Base-by-base conservation (phyloP, 257 asterid genomes). In the Nicotiana noctiflora region DNA sequence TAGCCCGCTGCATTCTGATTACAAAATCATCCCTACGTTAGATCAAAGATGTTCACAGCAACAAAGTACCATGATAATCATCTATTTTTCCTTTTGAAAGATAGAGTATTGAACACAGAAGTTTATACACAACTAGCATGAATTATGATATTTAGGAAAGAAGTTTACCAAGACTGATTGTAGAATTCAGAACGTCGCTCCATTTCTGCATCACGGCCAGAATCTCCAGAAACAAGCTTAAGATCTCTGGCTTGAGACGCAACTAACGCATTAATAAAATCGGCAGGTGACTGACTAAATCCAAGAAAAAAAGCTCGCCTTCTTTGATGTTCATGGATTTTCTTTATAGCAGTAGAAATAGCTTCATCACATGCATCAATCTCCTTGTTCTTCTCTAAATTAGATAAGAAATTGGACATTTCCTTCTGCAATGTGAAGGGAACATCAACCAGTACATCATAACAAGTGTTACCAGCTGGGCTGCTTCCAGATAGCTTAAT, bases 271-370 rank as follows among this genome's bases (percentile, higher is more conserved):
- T 93, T 93, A 46, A 93, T 85, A 84, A 94, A 94, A 89, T 94
- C 98, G 2, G 91, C 90, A 27, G 98, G 98, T 10, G 98, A 95
- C 85, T 91, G 97, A 85, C 98, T 92, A 83, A 93, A 95, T 76
- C 97, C 98, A 46, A 93, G 89, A 83, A 93, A 95, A 89, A 95
- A 95, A 37, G 97, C 92, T 32, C 91, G 88, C 80, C 93, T 89
- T 81, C 81, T 83, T 37, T 80, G 79, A 83, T 92, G 95, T 80
- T 92, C 93, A 4, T 92, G 90, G 81, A 95, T 84, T 84, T 93
- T 88, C 89, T 83, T 92, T 79, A 93, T 75, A 51, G 97, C 89
- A 51, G 91, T 85, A 83, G 90, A 90, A 81, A 95, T 93, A 55
- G 86, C 87, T 86, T 87, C 92, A 85, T 95, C 97, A 70, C 86